Evolutionary conservation across 257 asterid genomes (phyloP), one percentile per base, ranked within the genome.

Genomic region (Salvia miltiorrhiza): DNA sequence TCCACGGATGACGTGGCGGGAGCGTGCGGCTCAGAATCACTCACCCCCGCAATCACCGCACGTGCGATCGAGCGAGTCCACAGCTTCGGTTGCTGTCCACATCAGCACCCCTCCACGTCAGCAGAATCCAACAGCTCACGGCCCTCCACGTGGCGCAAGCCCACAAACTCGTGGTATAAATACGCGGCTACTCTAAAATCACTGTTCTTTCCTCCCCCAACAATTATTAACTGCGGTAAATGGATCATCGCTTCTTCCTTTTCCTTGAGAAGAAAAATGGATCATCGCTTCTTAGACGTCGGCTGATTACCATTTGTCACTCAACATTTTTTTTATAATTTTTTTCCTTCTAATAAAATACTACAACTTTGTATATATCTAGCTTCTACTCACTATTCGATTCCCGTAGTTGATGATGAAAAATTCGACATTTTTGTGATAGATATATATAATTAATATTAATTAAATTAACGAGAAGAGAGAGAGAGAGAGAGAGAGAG

Each of bases 31-130:
- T 39, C 68, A 40, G 4, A 19, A n/a, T 13, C 32, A 23, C 21
- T 16, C 17, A 39, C 30, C 71, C 67, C 66, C 67, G 11, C 4
- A 70, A 70, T 58, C 57, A 64, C 65, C 16, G 63, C 7, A 32
- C 48, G 13, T 49, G 58, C 64, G 59, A 50, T 71, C 56, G 86
- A 81, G 66, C 88, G 86, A 81, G 88, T 83, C 85, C 59, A 50
- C 23, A 39, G 89, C 78, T 48, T 35, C 41, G 44, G 7, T 67
- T 67, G 44, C 55, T 57, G 24, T 54, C 67, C 74, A 49, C 41
- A 50, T 59, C 57, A 53, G 32, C 62, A 45, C 6, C 17, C 7
- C 35, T 26, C 78, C 82, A 81, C 19, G 21, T 78, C 82, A 80
- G 67, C 82, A 76, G 19, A 28, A 44, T 44, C 7, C 59, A 7